Base-by-base conservation (phyloP, 805 yeast species). In the Lipomyces sp. region DNA sequence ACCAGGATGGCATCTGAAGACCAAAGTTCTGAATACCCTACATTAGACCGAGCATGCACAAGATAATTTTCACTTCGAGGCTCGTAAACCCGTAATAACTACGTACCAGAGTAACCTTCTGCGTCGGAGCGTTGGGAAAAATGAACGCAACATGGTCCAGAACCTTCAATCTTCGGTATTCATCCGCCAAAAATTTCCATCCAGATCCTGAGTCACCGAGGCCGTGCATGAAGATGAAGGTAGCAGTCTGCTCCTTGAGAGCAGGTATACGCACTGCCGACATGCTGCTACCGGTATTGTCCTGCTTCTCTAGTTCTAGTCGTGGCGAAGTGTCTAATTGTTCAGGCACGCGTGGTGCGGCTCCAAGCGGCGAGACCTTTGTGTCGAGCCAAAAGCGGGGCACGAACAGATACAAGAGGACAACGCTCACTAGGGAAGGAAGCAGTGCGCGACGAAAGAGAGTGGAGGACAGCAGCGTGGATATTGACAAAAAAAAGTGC, bases 181-280 rank as follows among this genome's bases (percentile, higher is more conserved):
- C 79, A 51, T 87, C 88, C 3, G 95, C 90, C 53, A 94, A 79
- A 81, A 90, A 91, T 56, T 85, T 81, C 97, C 97, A 94, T 1
- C 98, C 98, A 18, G 83, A 81, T 3, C 97, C 98, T 0, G 91
- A 77, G 76, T 94, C 98, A 8, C 99, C 99, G 18, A 94, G 81
- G 0, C 99, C 98, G 76, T 95, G 98, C 70, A 69, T 53, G 50
- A 72, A 72, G 35, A 72, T 72, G 57, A 72, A 57, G 24, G 73
- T 68, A 8, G 71, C 73, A 39, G 72, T 71, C 51, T 69, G 73
- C 53, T 70, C 69, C 35, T 51, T 57, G 4, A 63, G 30, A 7
- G 74, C 71, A 13, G 74, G 73, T 8, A 72, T 61, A 10, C 66
- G 56, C 29, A 72, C 70, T 13, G 73, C 61, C 24, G 72, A 63